These are phyloP conservation scores for Sungouiozyma intestinalis DNA, from an alignment of 805 yeast genomes.

Conservation along the genomic window DNA sequence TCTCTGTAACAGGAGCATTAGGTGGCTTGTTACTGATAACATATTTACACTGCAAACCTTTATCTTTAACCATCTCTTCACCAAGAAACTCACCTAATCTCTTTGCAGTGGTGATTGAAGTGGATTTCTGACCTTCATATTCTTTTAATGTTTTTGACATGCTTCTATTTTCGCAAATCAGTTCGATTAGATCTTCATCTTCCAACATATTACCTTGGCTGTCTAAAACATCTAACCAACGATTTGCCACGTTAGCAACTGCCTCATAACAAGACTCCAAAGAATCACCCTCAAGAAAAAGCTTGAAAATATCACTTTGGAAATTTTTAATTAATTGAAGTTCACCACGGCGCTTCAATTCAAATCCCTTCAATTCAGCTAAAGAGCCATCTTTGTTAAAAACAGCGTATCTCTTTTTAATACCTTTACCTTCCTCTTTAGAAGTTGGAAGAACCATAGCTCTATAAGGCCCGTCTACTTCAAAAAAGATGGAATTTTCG, in stretches of 20 bases:
- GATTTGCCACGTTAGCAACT: slow-evolving; percentile 86
- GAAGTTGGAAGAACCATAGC: slow-evolving; percentile 98
- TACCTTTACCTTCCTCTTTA: slow-evolving; percentile 92
- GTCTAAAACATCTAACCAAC: slow-evolving; percentile 92
- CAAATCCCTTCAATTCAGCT: slow-evolving; percentile 96
- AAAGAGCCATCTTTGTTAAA: slow-evolving; percentile 88
- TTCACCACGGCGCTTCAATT: slow-evolving; percentile 93
- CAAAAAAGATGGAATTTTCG: slow-evolving; percentile 93
- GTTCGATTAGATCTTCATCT: slow-evolving; percentile 86
- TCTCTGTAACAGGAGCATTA: slow-evolving; percentile 84
- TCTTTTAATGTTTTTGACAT: slow-evolving; percentile 89
- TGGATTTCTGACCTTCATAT: slow-evolving; percentile 82
- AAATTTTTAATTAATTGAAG: slow-evolving; percentile 85
- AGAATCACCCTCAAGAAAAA: slow-evolving; percentile 76
- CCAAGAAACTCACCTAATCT: slow-evolving; percentile 92
- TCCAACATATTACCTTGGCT: slow-evolving; percentile 78
- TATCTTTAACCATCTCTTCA: slow-evolving; percentile 91
- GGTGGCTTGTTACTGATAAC: slow-evolving; percentile 76
- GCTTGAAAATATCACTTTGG: slow-evolving; percentile 87
- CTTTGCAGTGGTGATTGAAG: slow-evolving; percentile 91
- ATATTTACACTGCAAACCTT: slow-evolving; percentile 91
- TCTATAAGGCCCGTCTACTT: slow-evolving; percentile 96
- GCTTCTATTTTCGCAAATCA: slow-evolving; percentile 91
- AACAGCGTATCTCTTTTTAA: slow-evolving; percentile 94
- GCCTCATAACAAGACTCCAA: slow-evolving; percentile 74